phyloP scores from a whole-genome alignment of 345 rosid genomes.

The Turnera subulata region DNA sequence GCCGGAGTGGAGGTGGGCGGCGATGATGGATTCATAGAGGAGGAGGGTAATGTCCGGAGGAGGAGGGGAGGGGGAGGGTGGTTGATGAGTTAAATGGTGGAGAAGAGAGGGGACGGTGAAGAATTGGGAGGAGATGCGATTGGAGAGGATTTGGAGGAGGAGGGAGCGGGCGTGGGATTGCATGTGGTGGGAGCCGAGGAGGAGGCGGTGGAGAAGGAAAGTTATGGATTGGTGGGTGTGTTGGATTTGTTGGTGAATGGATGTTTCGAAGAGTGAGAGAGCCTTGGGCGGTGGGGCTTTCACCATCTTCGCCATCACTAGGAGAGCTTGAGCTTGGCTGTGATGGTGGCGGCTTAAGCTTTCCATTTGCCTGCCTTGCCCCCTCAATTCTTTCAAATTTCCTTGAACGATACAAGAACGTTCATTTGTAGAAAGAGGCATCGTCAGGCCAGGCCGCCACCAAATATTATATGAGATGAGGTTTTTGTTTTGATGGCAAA shows the following conservation, averaged over 20 bases:
- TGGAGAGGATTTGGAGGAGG: slow-evolving; percentile 41
- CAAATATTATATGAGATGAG: too few relatives aligned
- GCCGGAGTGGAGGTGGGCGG: slow-evolving; percentile 42
- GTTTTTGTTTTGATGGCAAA: too few relatives aligned
- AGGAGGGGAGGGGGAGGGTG: slow-evolving; percentile 13
- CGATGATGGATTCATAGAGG: slow-evolving; percentile 49
- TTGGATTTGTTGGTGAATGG: slow-evolving; percentile 31
- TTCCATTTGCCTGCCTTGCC: too few relatives aligned
- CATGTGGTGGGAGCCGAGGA: slow-evolving; percentile 39
- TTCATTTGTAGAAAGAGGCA: too few relatives aligned
- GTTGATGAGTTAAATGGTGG: slow-evolving; percentile 28
- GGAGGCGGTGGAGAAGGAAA: slow-evolving; percentile 37
- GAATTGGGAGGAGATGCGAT: slow-evolving; percentile 40
- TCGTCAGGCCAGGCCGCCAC: too few relatives aligned
- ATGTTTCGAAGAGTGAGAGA: slow-evolving; percentile 38
- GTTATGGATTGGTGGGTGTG: slow-evolving; percentile 52
- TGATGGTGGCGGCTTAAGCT: too few relatives aligned
- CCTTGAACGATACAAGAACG: too few relatives aligned
- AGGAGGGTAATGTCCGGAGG: not conserved
- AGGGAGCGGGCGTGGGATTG: slow-evolving; percentile 44
- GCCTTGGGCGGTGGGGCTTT: slow-evolving; percentile 53
- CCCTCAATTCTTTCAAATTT: too few relatives aligned
- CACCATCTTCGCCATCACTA: slow-evolving; percentile 36
- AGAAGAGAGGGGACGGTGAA: slow-evolving; percentile 46
- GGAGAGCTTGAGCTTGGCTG: slow-evolving; percentile 24